These are phyloP conservation scores for Alternaria novae-zelandiae DNA, from an alignment of 2,329 filamentous ascomycete species.

Conservation along the genomic window DNA sequence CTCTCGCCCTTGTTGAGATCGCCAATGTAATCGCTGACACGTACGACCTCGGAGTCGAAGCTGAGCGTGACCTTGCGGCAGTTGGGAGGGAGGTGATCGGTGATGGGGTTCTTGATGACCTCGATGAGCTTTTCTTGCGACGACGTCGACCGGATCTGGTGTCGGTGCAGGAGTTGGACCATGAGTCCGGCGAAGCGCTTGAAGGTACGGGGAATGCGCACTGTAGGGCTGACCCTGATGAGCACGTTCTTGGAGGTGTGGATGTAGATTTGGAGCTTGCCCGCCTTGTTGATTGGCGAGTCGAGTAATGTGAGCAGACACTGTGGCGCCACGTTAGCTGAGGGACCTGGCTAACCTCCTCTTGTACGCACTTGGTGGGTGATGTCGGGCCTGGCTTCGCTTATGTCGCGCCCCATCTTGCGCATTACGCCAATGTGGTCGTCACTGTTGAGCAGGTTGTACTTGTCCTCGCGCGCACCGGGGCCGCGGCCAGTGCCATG, in stretches of 20 bases:
- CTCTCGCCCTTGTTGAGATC: slow-evolving; percentile 82
- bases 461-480: slow-evolving; percentile 85
- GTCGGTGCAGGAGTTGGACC: slow-evolving; percentile 94
- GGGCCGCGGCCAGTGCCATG: slow-evolving; percentile 70
- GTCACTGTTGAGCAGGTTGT: slow-evolving; percentile 96
- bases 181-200: slow-evolving; percentile 98
- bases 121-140: slow-evolving; percentile 97
- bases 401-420: slow-evolving; percentile 99
- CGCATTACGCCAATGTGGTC: slow-evolving; percentile 99
- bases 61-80: slow-evolving; percentile 97
- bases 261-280: slow-evolving; percentile 97
- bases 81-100: slow-evolving; percentile 93
- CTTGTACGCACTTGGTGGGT: slow-evolving; percentile 83
- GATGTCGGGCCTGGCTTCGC: slow-evolving; percentile 95
- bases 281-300: slow-evolving; percentile 98
- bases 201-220: slow-evolving; percentile 96
- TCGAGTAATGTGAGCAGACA: slow-evolving; percentile 96
- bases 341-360: slow-evolving; percentile 9
- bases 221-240: slow-evolving; percentile 97
- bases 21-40: slow-evolving; percentile 87
- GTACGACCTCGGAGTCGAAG: slow-evolving; percentile 87
- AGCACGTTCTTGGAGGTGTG: slow-evolving; percentile 96
- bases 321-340: slow-evolving; percentile 58
- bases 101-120: slow-evolving; percentile 98
- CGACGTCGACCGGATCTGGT: slow-evolving; percentile 94